Percentiles rank a stretch among this genome's conserved stretches.
Evolutionary conservation across 768 basidiomycete species (phyloP).

Genomic region (Rhodotorula kratochvilovae): DNA sequence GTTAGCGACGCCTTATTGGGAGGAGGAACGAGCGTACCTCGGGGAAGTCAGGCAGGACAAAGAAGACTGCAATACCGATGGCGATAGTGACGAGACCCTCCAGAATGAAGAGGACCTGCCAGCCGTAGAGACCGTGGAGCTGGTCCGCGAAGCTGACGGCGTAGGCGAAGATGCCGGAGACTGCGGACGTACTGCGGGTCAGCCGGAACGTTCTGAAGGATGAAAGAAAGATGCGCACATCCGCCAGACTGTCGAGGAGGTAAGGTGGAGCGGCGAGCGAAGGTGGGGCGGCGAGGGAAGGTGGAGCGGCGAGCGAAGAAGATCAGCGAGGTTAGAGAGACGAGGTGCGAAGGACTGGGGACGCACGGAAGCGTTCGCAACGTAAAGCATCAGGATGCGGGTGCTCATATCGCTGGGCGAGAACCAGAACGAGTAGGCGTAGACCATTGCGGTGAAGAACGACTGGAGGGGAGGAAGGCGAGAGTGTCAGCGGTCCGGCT

Average conservation of each 20-base stretch:
- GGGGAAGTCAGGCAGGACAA: conserved; percentile 11
- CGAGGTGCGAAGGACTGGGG: no score
- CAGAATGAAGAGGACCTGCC: conserved; percentile 15
- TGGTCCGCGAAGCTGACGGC: conserved; percentile 9
- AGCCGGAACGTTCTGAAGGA: neutral
- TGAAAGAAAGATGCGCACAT: neutral
- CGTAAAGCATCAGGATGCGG: conserved; percentile 13
- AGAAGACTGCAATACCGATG: conserved; percentile 10
- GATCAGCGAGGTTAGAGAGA: no score
- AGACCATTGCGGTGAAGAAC: neutral
- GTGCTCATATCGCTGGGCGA: conserved; percentile 1
- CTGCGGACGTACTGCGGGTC: neutral
- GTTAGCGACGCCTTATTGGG: no score
- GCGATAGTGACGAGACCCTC: conserved; percentile 12
- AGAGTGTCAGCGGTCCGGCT: no score
- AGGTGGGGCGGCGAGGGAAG: neutral
- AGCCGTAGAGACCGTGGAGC: neutral
- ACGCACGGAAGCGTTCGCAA: conserved; percentile 10
- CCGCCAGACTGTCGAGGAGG: neutral
- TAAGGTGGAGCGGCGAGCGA: neutral
- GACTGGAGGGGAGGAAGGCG: neutral
- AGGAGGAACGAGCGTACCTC: neutral
- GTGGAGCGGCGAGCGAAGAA: neutral
- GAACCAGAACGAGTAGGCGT: conserved; percentile 7
- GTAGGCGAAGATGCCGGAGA: conserved; percentile 20